A percentile compares a stretch with the other conserved stretches of the same genome.
phyloP scores from a whole-genome alignment of 1,139 yeast genomes.

The Kurtzmaniella quercitrusa region DNA sequence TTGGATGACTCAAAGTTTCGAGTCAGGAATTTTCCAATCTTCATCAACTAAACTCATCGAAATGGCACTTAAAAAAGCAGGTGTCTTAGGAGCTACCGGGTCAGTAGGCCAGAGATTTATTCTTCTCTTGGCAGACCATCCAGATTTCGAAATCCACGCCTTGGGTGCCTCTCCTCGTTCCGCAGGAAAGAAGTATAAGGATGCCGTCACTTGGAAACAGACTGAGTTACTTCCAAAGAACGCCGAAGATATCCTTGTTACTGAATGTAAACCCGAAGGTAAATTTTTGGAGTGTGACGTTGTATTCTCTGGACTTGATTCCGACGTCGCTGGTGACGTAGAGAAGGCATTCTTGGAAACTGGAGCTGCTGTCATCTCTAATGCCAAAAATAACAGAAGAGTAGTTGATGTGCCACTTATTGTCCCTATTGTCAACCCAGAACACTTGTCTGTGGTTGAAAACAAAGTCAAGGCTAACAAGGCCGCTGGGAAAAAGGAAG shows the following conservation, averaged over 20 bases:
- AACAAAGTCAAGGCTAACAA: conserved; percentile 52
- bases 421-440: conserved; percentile 95
- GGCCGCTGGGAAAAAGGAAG: conserved; percentile 57
- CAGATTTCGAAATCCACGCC: conserved; percentile 79
- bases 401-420: conserved; percentile 83
- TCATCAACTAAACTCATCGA: not conserved
- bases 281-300: conserved; percentile 85
- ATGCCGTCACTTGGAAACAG: conserved; percentile 95
- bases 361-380: conserved; percentile 83
- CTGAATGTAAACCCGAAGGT: conserved; percentile 69
- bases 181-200: conserved; percentile 81
- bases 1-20: not conserved
- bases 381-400: conserved; percentile 95
- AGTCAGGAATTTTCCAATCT: not conserved
- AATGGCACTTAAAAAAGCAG: conserved; percentile 49
- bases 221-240: conserved; percentile 71
- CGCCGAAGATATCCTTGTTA: conserved; percentile 61
- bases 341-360: conserved; percentile 79
- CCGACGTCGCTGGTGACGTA: conserved; percentile 89
- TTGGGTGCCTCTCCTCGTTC: conserved; percentile 93
- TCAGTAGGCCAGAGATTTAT: conserved; percentile 97
- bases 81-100: conserved; percentile 97
- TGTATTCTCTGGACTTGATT: conserved; percentile 91
- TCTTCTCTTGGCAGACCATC: conserved; percentile 77
- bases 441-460: conserved; percentile 76